Base-by-base conservation (phyloP, 305 asterid genomes). In the Rubia peregrina region DNA sequence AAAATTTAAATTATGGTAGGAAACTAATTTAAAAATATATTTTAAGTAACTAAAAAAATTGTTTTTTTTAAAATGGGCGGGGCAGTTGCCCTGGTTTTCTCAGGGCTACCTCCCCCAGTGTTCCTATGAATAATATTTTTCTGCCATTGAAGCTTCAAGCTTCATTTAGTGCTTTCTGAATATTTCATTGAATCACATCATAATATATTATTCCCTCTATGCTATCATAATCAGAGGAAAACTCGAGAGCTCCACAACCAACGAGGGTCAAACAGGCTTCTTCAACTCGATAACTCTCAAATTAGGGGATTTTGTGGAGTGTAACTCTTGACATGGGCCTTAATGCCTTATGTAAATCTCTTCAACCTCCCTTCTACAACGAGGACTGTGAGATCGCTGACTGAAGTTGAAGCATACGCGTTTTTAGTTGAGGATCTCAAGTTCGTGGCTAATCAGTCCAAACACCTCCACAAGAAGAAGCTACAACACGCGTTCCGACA, bases 251-350 rank as follows among this genome's bases (percentile, higher is more conserved):
- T 87, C 95, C 7, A 93, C 98, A 1, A 93, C 97, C 0, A 86
- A 89, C 9, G 97, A 97, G 0, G 98, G 98, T 7, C 82, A 95
- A 3, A 81, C 86, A 1, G 95, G 98, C 4, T 93, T 90, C 81
- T 93, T 80, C 90, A 89, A 93, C 60, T 87, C 97, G 66, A 93
- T 85, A 40, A 89, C 89, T 64, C 85, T 93, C 9, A 83, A 82
- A 73, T 85, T 86, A 0, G 98, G 97, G 1, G 97, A 90, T 60
- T 93, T 93, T 92, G 98, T 36, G 97, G 97, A 4, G 97, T 89
- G 68, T 95, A 92, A 51, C 81, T 92, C 11, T 85, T 90, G 6
- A 90, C 96, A 19, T 92, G 98, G 98, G 96, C 98, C 40, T 79
- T 88, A 14, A 80, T 88, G 85, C 86, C 80, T 17, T 61, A 81